Evolutionary conservation across 805 yeast genomes (phyloP).

Genomic region (Metschnikowia santaceciliae): DNA sequence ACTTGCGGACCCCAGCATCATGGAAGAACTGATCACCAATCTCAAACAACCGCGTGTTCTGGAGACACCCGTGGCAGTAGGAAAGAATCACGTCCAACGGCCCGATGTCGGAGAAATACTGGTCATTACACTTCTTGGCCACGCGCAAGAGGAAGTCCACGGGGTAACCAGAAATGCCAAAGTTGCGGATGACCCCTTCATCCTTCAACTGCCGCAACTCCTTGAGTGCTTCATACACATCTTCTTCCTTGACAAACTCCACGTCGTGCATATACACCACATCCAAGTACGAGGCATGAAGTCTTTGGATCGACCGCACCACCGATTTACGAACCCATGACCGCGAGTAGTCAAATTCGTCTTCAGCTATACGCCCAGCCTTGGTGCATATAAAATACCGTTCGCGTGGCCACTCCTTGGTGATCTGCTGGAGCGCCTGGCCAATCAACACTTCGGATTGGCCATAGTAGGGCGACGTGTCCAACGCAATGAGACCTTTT

Average conservation of each 20-base stretch:
- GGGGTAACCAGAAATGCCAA: slow-evolving; percentile 89
- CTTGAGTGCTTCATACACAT: slow-evolving; percentile 58
- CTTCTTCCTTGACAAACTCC: slow-evolving; percentile 63
- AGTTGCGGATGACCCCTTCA: slow-evolving; percentile 56
- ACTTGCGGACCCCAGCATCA: slow-evolving; percentile 51
- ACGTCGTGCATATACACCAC: slow-evolving; percentile 85
- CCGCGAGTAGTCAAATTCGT: slow-evolving; percentile 73
- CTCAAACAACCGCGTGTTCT: slow-evolving; percentile 54
- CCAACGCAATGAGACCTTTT: slow-evolving; percentile 71
- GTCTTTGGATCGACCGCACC: slow-evolving; percentile 59
- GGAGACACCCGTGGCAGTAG: slow-evolving; percentile 79
- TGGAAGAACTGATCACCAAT: slow-evolving; percentile 46
- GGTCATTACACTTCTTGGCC: slow-evolving; percentile 34
- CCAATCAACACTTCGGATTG: slow-evolving; percentile 79
- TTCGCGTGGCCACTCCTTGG: slow-evolving; percentile 47
- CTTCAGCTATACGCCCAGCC: slow-evolving; percentile 69
- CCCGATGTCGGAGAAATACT: slow-evolving; percentile 43
- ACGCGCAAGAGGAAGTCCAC: slow-evolving; percentile 59
- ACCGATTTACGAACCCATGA: slow-evolving; percentile 60
- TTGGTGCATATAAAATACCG: slow-evolving; percentile 73
- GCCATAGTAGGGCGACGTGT: slow-evolving; percentile 93
- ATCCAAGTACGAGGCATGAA: slow-evolving; percentile 69
- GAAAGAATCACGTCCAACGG: slow-evolving; percentile 72
- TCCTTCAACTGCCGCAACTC: slow-evolving; percentile 57
- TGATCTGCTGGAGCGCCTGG: slow-evolving; percentile 42